Conservation (phyloP, 2,329 filamentous ascomycete genomes). For the Tolypocladium guangdongense region DNA sequence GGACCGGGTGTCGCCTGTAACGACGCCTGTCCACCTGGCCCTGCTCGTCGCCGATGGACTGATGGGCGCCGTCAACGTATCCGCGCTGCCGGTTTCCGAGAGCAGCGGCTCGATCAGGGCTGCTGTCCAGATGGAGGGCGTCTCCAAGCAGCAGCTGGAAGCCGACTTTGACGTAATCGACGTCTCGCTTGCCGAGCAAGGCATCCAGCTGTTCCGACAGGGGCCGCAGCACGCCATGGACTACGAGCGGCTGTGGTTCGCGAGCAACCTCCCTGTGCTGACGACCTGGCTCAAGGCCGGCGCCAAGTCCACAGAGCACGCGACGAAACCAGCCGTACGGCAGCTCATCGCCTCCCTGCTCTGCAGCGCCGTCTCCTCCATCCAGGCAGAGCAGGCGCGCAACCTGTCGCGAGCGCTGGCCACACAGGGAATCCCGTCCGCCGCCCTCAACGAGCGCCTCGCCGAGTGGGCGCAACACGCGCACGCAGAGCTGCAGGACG, state of each 20-base stretch:
- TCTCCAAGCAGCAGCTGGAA: constrained; percentile 23
- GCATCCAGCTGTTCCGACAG: constrained; percentile 56
- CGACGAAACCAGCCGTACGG: constrained; percentile 55
- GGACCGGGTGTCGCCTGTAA: constrained; percentile 54
- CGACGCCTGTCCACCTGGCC: constrained; percentile 75
- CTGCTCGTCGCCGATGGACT: constrained; percentile 66
- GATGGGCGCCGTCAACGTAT: constrained; percentile 48
- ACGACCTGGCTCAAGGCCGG: constrained; percentile 53
- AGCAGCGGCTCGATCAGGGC: constrained; percentile 33
- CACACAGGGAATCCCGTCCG: constrained; percentile 22
- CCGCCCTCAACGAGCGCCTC: constrained; percentile 47
- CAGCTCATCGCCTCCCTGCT: constrained; percentile 59
- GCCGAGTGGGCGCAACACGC: constrained; percentile 66
- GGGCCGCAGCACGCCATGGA: constrained; percentile 58
- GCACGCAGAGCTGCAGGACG: constrained; percentile 71
- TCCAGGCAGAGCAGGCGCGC: constrained; percentile 37
- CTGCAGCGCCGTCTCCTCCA: constrained; percentile 35
- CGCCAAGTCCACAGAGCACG: constrained; percentile 25
- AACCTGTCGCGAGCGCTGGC: constrained; percentile 22
- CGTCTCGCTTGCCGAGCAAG: constrained; percentile 47
- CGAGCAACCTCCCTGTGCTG: constrained; percentile 56
- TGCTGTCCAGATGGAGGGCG: constrained; percentile 46
- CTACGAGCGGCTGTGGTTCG: constrained; percentile 65
- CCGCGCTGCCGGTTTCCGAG: constrained; percentile 29
- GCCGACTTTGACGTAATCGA: constrained; percentile 50